Conservation (phyloP, 805 yeast species). For the Phaffomyces antillensis region DNA sequence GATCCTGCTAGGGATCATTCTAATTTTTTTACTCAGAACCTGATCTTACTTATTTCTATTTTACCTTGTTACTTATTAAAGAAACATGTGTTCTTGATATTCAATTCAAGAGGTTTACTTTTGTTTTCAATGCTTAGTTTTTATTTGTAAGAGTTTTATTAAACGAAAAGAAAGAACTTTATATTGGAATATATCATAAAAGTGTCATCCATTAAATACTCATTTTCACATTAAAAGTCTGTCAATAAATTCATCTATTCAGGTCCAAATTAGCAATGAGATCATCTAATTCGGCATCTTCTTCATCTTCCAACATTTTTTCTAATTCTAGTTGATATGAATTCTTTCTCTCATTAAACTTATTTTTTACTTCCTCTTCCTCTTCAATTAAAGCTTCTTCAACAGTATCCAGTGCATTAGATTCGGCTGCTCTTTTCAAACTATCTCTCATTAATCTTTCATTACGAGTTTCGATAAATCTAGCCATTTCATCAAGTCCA, state of each 20-base stretch:
- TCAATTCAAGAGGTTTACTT: too few relatives aligned
- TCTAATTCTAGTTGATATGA: slow-evolving; percentile 1
- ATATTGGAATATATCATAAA: too few relatives aligned
- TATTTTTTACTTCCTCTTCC: neutral
- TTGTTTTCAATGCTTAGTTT: too few relatives aligned
- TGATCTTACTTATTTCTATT: too few relatives aligned
- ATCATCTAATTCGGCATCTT: slow-evolving; percentile 7
- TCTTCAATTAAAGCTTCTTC: slow-evolving; percentile 4
- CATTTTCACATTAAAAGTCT: neutral
- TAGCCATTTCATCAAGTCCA: slow-evolving; percentile 18
- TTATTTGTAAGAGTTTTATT: too few relatives aligned
- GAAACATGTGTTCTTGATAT: too few relatives aligned
- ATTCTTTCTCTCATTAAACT: neutral
- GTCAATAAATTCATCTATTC: neutral
- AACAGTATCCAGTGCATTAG: neutral
- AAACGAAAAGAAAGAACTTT: too few relatives aligned
- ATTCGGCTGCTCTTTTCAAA: slow-evolving; percentile 10
- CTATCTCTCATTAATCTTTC: slow-evolving; percentile 2
- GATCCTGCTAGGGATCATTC: slow-evolving; percentile 78
- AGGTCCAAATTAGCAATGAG: slow-evolving; percentile 3
- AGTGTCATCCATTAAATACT: neutral
- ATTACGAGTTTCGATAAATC: slow-evolving; percentile 11
- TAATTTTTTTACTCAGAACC: too few relatives aligned
- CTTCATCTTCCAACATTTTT: neutral
- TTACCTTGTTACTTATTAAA: too few relatives aligned